Evolutionary conservation across 176 grass and related monocot genomes (phyloP), one percentile per base, ranked within the genome.

Genomic region (Luzula sylvatica): DNA sequence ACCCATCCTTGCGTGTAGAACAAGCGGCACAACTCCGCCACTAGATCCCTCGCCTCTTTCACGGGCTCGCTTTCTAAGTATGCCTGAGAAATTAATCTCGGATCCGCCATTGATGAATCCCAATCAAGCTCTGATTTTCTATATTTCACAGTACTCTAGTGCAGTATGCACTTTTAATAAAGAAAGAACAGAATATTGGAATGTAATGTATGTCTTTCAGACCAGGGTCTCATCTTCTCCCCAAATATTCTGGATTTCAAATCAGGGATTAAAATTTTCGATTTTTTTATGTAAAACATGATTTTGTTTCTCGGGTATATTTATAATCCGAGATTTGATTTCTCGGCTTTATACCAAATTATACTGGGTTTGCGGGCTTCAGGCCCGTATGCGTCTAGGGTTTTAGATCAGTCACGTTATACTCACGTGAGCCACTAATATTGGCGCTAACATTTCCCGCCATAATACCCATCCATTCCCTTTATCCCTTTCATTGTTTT

Each of bases 1-100:
- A 96, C 85, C 84, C 92, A 89, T 0, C 84, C 92, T 67, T 82
- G 78, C 20, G 38, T 19, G 77, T 96, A 96, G 67, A 96, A 96
- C 66, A 85, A 84, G 24, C 84, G 90, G 46, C 84, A 96, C n/a
- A 89, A 80, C 28, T 89, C 84, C 4, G 90, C 67, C 41, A 96
- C 90, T 28, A 96, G 74, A 66, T 75, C 73, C 26, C 84, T 72
- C 35, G 90, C 73, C 71, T 89, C 81, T 55, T 54, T 17, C 49
- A 89, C 90, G 7, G 74, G 44, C 11, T 52, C 42, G 3, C 77
- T 72, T 23, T 46, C 61, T 17, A 96, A 61, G 74, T 89, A 96
- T 14, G 74, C 73, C 62, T 56, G 69, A 58, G 77, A 59, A 18
- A 53, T 54, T 50, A 40, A 43, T 52, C 24, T 75, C 11, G 54